Base-by-base conservation (phyloP, 306 rosid genomes). In the Vigna reflexopilosa region DNA sequence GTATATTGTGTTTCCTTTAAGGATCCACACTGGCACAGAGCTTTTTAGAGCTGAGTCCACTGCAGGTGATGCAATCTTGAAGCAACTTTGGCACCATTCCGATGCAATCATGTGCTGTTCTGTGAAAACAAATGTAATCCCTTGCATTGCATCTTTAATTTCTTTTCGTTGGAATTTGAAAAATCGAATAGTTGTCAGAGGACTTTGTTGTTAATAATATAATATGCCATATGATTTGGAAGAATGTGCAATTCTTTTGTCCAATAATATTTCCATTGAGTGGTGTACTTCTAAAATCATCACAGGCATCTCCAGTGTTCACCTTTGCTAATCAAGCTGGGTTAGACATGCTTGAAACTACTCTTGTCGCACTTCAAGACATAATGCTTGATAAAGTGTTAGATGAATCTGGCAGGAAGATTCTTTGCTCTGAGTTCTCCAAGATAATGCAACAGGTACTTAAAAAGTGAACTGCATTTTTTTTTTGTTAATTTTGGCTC, bases 281-380 rank as follows among this genome's bases (percentile, higher is more conserved):
- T 11, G 59, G 14, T 26, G 11, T 32, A 67, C 69, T 77, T 30
- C 9, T 3, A 19, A 32, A 78, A 48, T 12, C 44, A 9, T 77
- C 83, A 75, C 93, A 95, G 99, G 91, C 98, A 63, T 90, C 98
- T 69, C 97, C 99, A 0, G 88, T 93, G 15, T 95, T 95, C 89
- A 93, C 93, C 76, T 95, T 95, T 77, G 93, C 98, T 6, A 95
- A 95, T 85, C 99, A 93, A 77, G 98, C 99, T 9, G 99, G 99
- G 4, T 90, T 95, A 3, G 98, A 95, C 90, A 91, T 95, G 98
- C 98, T 95, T 10, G 98, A 95, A 84, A 95, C 99, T 13, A 95
- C 98, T 72, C 90, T 95, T 1, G 96, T 95, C 16, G 96, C 98
- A 50, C 98, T 95, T 66, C 99, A 95, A 85, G 99, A 95, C 67